Percentiles rank a stretch among this genome's conserved stretches.
phyloP scores from a whole-genome alignment of 2,329 filamentous ascomycete genomes.

The Aureobasidium namibiae region DNA sequence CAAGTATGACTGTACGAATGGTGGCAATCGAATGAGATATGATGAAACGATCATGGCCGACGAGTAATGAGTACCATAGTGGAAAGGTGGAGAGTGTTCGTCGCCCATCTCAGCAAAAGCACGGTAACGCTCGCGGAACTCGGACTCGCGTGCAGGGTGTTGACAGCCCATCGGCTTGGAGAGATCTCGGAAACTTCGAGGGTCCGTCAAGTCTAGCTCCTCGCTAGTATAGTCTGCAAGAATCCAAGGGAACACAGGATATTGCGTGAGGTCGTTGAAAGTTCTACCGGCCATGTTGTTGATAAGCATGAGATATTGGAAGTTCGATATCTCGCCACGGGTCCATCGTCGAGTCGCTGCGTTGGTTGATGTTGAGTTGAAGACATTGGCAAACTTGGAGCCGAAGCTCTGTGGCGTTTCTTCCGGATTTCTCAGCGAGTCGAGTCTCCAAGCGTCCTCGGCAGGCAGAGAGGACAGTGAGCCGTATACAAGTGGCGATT shows the following conservation, averaged over 20 bases:
- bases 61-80: slow-evolving; percentile 97
- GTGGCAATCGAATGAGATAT: slow-evolving; percentile 88
- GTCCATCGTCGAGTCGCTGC: slow-evolving; percentile 86
- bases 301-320: slow-evolving; percentile 96
- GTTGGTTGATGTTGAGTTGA: slow-evolving; percentile 73
- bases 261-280: slow-evolving; percentile 97
- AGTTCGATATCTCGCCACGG: slow-evolving; percentile 92
- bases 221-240: slow-evolving; percentile 92
- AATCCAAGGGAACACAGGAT: slow-evolving; percentile 96
- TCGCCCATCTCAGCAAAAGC: slow-evolving; percentile 89
- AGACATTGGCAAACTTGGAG: slow-evolving; percentile 85
- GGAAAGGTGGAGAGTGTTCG: slow-evolving; percentile 66
- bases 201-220: slow-evolving; percentile 78
- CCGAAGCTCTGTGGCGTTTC: slow-evolving; percentile 62
- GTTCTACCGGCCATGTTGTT: slow-evolving; percentile 96
- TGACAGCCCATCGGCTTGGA: slow-evolving; percentile 97
- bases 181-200: slow-evolving; percentile 78
- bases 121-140: slow-evolving; percentile 76
- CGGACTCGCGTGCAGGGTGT: slow-evolving; percentile 62
- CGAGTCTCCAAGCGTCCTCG: slow-evolving; percentile 87
- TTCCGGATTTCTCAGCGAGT: slow-evolving; percentile 65
- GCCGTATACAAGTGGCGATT: slow-evolving; percentile 64
- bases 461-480: slow-evolving; percentile 53
- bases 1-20: slow-evolving; percentile 92
- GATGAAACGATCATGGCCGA: slow-evolving; percentile 98